Base-by-base conservation (phyloP, 345 rosid genomes). In the Pseudoturritis turrita region DNA sequence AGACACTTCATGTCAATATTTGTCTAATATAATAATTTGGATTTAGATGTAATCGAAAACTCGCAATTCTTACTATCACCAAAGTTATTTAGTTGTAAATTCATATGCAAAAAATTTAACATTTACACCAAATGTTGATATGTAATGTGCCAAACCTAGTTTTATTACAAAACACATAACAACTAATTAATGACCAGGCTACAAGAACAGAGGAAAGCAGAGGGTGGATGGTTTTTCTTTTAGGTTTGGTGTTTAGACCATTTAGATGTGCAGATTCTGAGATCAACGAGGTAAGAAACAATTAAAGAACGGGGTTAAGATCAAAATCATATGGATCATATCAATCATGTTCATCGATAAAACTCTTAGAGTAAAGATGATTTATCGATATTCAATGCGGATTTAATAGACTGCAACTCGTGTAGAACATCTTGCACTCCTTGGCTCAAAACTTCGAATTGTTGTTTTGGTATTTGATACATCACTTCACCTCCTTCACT, bases 391-490 rank as follows among this genome's bases (percentile, higher is more conserved):
- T 29, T 70, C 46, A 70, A 7, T 58, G 74, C 57, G 7, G 57
- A 58, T 71, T 62, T 52, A 18, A 72, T 60, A 23, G 68, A 37
- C 57, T 72, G 76, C n/a, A 72, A 40, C 41, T 72, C 68, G 6
- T 36, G 58, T 26, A 72, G 26, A 40, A 72, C 60, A 13, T 52
- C 60, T 60, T 61, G 51, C 14, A 71, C 36, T 19, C 61, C 43
- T 51, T 71, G 76, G 40, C 66, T 60, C 35, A 71, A 13, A 71
- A 26, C 40, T 3, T 59, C 76, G 25, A 71, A 71, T 15, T 71
- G 60, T 18, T 41, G 46, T 37, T 71, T 71, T 8, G 76, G 60
- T 40, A 71, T 71, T 4, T 70, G 75, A 59, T 70, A 70, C n/a
- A 52, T 13, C 6, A 43, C 54, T 49, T 54, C 61, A 53, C 64